phyloP scores from a whole-genome alignment of 2,329 filamentous ascomycete genomes.

The Cladophialophora carrionii region DNA sequence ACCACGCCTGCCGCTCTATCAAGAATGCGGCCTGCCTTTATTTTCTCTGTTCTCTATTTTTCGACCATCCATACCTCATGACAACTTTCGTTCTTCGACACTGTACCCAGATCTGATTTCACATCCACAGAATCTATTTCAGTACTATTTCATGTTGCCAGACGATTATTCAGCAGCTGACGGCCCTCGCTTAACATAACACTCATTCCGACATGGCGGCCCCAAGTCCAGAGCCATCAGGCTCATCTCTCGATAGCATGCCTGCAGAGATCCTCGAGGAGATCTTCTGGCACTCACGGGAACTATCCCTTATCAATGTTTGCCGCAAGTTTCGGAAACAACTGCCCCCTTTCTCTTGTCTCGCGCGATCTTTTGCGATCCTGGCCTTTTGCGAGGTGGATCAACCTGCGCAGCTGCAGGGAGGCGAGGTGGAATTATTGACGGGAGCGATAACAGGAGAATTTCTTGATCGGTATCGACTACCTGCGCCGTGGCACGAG shows the following conservation, averaged over 20 bases:
- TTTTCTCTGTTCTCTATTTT: not conserved
- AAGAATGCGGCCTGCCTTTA: not conserved
- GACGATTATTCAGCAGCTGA: not conserved
- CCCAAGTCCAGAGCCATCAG: not conserved
- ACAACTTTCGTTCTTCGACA: not conserved
- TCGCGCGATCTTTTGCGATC: not conserved
- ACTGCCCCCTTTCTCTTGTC: not conserved
- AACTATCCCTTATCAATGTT: not conserved
- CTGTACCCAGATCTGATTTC: not conserved
- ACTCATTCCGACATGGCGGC: not conserved
- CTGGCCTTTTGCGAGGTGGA: conserved; percentile 1
- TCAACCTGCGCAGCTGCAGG: not conserved
- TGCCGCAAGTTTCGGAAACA: not conserved
- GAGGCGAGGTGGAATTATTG: not conserved
- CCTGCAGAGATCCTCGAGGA: not conserved
- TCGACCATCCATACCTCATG: not conserved
- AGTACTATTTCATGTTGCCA: not conserved
- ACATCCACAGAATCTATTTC: not conserved
- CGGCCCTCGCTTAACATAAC: not conserved
- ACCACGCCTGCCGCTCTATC: not conserved
- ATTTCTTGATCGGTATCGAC: not conserved
- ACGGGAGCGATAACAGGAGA: not conserved
- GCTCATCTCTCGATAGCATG: not conserved
- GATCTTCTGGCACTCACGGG: not conserved
- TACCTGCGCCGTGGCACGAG: not conserved